Base-by-base conservation (phyloP, 2,329 filamentous ascomycete species). In the Colletotrichum coccodes region DNA sequence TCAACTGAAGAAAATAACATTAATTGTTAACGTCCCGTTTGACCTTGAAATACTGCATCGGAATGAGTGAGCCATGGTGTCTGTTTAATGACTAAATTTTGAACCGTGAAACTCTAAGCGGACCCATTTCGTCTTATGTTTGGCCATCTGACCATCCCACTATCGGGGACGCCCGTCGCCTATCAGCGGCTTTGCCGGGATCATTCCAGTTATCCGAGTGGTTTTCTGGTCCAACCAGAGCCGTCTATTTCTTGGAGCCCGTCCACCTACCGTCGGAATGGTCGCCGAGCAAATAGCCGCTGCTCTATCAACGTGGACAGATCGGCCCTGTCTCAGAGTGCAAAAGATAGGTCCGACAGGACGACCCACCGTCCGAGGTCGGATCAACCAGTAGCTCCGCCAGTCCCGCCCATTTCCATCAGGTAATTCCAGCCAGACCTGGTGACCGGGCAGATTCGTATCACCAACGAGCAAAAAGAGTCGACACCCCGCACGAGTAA, bases 301-400 rank as follows among this genome's bases (percentile, higher is more conserved):
- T n/a, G 34, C 58, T 56, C 46, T 59, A 38, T 30, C 57, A 68
- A 66, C 34, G 61, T 60, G 40, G 57, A 30, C 56, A 54, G 32
- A 42, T 49, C 50, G 58, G 21, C 54, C 26, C 56, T 66, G 66
- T 66, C 66, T 60, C 62, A 60, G 23, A 53, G 30, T 21, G 26
- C 30, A n/a, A 60, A 16, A 63, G 14, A 49, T 42, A 53, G 47
- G 26, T 18, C 52, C 61, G 46, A 64, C 59, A 12, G 42, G 42
- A 52, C 28, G 61, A 68, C 67, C 67, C 67, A 70, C 67, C 23
- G 46, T 42, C 67, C 64, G 67, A 70, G 46, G 49, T 71, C 68
- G 70, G 68, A 71, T 64, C 60, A 64, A 64, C 68, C 58, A 59
- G 58, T 68, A 47, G 42, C 50, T 71, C 70, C 70, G 70, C 46